phyloP scores from a whole-genome alignment of 257 asterid genomes.

The Fraxinus cuspidata region DNA sequence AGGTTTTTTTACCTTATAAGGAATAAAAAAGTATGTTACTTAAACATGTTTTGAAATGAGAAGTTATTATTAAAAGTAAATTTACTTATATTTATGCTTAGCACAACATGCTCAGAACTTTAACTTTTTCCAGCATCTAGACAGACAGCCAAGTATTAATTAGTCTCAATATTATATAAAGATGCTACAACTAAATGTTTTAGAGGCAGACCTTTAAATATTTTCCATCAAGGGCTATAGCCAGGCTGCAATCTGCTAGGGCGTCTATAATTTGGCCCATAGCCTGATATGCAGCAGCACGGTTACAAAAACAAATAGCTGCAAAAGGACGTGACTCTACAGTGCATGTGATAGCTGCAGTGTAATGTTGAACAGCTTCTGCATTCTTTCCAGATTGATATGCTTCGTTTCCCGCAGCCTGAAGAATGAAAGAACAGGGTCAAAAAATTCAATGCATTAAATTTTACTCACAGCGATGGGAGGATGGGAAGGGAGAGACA shows the following conservation, averaged over 20 bases:
- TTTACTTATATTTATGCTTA: background rate
- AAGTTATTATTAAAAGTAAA: background rate
- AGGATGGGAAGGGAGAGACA: background rate
- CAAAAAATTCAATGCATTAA: background rate
- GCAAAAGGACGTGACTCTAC: slow-evolving; percentile 90
- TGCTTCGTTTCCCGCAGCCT: slow-evolving; percentile 95
- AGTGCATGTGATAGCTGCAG: slow-evolving; percentile 79
- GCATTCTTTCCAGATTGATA: slow-evolving; percentile 77
- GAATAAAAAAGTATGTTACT: too few species aligned
- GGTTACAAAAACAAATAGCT: slow-evolving; percentile 91
- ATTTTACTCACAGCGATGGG: slow-evolving; percentile 6
- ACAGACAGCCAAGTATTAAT: background rate
- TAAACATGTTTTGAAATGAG: background rate
- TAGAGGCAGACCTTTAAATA: slow-evolving; percentile 72
- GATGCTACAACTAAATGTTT: slow-evolving; percentile 16
- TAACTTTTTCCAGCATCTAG: background rate
- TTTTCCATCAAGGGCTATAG: slow-evolving; percentile 85
- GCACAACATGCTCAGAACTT: background rate
- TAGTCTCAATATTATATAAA: too few species aligned
- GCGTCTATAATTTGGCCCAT: slow-evolving; percentile 90
- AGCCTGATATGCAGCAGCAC: slow-evolving; percentile 92
- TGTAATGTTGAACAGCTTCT: slow-evolving; percentile 86
- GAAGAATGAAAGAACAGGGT: slow-evolving; percentile 18
- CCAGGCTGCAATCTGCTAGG: slow-evolving; percentile 90
- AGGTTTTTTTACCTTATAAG: background rate